These are phyloP conservation scores for Calamus simplicifolius DNA, from an alignment of 176 grass and related monocot genomes.

Conservation along the genomic window DNA sequence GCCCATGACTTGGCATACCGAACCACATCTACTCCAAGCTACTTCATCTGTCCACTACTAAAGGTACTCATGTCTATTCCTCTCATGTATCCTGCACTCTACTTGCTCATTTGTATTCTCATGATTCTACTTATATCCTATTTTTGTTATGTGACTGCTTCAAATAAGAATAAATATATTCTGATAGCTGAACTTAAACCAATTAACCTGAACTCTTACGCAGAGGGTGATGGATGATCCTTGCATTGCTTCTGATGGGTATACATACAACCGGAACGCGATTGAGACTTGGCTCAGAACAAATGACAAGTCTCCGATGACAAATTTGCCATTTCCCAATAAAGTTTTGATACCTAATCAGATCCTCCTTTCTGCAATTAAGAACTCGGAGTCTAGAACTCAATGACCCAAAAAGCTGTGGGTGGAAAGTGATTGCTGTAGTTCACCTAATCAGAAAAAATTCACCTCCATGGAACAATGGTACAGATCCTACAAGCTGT, in stretches of 20 bases:
- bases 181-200: too few relatives aligned
- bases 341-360: slow-evolving; percentile 11
- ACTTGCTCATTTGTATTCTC: too few relatives aligned
- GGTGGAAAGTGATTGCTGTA: too few relatives aligned
- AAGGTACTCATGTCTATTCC: not conserved
- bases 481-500: too few relatives aligned
- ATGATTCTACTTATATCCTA: too few relatives aligned
- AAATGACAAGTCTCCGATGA: slow-evolving; percentile 11
- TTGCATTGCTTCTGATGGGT: slow-evolving; percentile 23
- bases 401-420: not conserved
- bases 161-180: too few relatives aligned
- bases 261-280: slow-evolving; percentile 12
- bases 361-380: slow-evolving; percentile 20
- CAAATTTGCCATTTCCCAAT: slow-evolving; percentile 9
- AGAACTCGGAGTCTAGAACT: not conserved
- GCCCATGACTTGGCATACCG: not conserved
- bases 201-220: not conserved
- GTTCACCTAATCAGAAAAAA: not conserved
- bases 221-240: slow-evolving; percentile 27
- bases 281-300: slow-evolving; percentile 10
- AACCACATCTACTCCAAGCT: not conserved
- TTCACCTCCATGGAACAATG: not conserved
- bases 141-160: too few relatives aligned
- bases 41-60: slow-evolving; percentile 19
- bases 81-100: not conserved